A percentile compares a stretch with the other conserved stretches of the same genome.
These are phyloP conservation scores for Prunella vulgaris DNA, from an alignment of 257 asterid genomes.

Conservation along the genomic window DNA sequence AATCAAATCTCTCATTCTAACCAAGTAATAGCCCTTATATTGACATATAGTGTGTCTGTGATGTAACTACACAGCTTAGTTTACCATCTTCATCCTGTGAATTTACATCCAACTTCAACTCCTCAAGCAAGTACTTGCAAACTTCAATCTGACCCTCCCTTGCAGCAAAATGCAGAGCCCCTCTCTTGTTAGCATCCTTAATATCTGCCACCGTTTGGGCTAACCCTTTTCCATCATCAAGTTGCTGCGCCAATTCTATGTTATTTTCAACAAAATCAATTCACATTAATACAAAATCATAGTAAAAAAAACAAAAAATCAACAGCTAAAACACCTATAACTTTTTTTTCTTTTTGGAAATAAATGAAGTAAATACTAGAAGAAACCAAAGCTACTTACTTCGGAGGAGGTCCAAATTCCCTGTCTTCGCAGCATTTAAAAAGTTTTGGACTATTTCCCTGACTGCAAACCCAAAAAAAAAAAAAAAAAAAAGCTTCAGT, in stretches of 20 bases:
- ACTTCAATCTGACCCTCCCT: constrained; percentile 85
- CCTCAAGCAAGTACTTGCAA: constrained; percentile 89
- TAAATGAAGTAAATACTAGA: neutral
- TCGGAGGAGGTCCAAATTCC: constrained; percentile 60
- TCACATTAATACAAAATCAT: constrained; percentile 7
- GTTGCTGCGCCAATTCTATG: constrained; percentile 56
- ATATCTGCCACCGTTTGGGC: constrained; percentile 63
- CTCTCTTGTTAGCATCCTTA: constrained; percentile 96
- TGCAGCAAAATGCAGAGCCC: constrained; percentile 92
- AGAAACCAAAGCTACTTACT: constrained; percentile 38
- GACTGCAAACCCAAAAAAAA: constrained; percentile 37
- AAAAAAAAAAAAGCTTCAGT: neutral
- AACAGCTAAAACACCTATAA: neutral
- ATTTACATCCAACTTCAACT: constrained; percentile 72
- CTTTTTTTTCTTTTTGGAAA: neutral
- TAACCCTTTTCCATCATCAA: constrained; percentile 83
- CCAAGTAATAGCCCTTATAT: neutral
- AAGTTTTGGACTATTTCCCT: constrained; percentile 67
- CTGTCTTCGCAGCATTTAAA: constrained; percentile 72
- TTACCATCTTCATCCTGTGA: constrained; percentile 85
- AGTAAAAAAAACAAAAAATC: neutral
- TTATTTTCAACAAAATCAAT: neutral
- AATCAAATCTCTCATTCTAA: neutral
- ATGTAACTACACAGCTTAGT: neutral
- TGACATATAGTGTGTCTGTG: neutral